Conservation (phyloP, 352 stramenopile species). For the Blastocystis sp. region DNA sequence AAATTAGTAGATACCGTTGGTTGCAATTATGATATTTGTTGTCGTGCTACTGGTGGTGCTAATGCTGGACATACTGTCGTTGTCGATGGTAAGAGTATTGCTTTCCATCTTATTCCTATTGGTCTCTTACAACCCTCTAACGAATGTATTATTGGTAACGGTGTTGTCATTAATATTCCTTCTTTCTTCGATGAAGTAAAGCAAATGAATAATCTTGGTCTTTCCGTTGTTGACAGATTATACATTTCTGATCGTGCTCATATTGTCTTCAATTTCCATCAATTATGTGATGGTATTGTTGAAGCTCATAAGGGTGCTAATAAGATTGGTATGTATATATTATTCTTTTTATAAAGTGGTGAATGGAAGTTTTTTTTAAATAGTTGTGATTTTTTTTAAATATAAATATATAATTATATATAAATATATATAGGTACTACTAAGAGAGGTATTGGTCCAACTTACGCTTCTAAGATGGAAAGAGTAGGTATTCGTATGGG, state of each 20-base stretch:
- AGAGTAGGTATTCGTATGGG: conserved; percentile 85
- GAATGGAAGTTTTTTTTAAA: background rate
- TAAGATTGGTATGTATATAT: conserved; percentile 28
- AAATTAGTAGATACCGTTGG: conserved; percentile 78
- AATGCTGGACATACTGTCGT: conserved; percentile 98
- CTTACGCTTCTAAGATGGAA: conserved; percentile 92
- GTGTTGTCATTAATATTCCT: conserved; percentile 85
- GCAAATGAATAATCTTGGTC: conserved; percentile 58
- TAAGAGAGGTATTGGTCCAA: conserved; percentile 89
- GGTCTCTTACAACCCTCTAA: conserved; percentile 82
- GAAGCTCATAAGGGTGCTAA: conserved; percentile 43
- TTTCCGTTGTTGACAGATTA: conserved; percentile 73
- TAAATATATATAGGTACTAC: conserved; percentile 96
- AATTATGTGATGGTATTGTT: conserved; percentile 61
- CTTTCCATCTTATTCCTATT: conserved; percentile 93
- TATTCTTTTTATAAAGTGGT: background rate
- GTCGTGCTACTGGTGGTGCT: conserved; percentile 56
- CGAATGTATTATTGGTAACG: conserved; percentile 89
- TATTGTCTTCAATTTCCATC: conserved; percentile 95
- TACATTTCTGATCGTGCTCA: conserved; percentile 88
- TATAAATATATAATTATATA: too few species aligned
- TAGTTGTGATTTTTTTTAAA: background rate
- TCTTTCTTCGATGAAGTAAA: conserved; percentile 81
- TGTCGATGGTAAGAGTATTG: conserved; percentile 88
- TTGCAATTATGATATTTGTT: conserved; percentile 38